Conservation (phyloP, 1,284 basidiomycete genomes). For the Stygiomarasmius scandens region DNA sequence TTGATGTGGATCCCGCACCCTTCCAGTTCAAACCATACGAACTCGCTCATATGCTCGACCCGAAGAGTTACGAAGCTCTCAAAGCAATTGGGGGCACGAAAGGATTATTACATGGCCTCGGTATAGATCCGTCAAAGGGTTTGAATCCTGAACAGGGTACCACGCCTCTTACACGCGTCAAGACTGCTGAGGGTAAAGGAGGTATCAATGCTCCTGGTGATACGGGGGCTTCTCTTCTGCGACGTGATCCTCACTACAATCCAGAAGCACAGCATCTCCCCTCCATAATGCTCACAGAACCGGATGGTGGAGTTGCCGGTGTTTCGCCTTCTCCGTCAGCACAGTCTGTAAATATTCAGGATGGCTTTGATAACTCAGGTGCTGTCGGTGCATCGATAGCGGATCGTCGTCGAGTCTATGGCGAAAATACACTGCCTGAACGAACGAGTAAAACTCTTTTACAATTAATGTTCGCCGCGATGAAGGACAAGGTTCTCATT, state of each 20-base stretch:
- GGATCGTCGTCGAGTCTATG: conserved; percentile 77
- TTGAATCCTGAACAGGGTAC: conserved; percentile 27
- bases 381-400: conserved; percentile 60
- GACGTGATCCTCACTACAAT: conserved; percentile 39
- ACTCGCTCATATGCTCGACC: conserved; percentile 89
- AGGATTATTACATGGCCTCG: conserved; percentile 74
- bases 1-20: conserved; percentile 68
- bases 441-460: conserved; percentile 82
- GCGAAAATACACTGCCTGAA: conserved; percentile 80
- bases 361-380: conserved; percentile 31
- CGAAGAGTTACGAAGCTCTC: conserved; percentile 76
- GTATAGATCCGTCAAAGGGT: conserved; percentile 67
- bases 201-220: conserved; percentile 13
- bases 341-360: not conserved
- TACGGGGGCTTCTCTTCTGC: conserved; percentile 40
- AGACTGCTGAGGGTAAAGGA: conserved; percentile 15
- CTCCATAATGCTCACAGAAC: conserved; percentile 47
- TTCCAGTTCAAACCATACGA: conserved; percentile 74
- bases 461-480: conserved; percentile 89
- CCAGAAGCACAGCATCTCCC: conserved; percentile 29
- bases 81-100: conserved; percentile 74
- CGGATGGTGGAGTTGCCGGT: conserved; percentile 29
- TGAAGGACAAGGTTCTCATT: conserved; percentile 95
- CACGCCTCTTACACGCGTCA: not conserved
- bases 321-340: conserved; percentile 6